A percentile compares a stretch with the other conserved stretches of the same genome.
These are phyloP conservation scores for Epichloe hybrida DNA, from an alignment of 2,329 filamentous ascomycete genomes.

Conservation along the genomic window DNA sequence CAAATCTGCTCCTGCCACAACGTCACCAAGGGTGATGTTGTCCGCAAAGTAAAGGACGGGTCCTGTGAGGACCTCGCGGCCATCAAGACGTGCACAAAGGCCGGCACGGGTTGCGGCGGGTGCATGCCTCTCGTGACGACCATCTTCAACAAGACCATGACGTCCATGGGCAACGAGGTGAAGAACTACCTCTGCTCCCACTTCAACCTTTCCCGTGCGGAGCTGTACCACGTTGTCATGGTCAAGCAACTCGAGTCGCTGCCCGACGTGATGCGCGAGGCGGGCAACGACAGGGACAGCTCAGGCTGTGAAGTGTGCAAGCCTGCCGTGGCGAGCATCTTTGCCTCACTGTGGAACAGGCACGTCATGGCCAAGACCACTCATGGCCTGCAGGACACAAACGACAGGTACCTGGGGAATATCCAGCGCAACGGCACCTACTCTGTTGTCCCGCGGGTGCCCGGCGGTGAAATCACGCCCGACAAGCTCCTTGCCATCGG, in stretches of 20 bases:
- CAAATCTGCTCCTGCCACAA: conserved; percentile 93
- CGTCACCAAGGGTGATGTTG: conserved; percentile 72
- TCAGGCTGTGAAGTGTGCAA: conserved; percentile 81
- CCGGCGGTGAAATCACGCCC: conserved; percentile 76
- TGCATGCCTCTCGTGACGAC: conserved; percentile 80
- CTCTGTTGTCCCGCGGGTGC: conserved; percentile 71
- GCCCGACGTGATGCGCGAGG: conserved; percentile 62
- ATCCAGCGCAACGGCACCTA: conserved; percentile 88
- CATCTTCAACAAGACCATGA: conserved; percentile 85
- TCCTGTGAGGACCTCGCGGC: conserved; percentile 70
- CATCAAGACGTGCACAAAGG: conserved; percentile 82
- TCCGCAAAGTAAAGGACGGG: conserved; percentile 58
- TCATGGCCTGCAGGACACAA: conserved; percentile 77
- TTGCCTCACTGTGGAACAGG: conserved; percentile 70
- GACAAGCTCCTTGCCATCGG: conserved; percentile 77
- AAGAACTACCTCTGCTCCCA: conserved; percentile 78
- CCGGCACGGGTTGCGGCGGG: conserved; percentile 79
- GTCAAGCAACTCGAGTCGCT: conserved; percentile 66
- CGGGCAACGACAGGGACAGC: conserved; percentile 57
- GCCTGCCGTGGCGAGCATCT: conserved; percentile 66
- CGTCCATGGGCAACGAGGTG: conserved; percentile 72
- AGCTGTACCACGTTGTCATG: conserved; percentile 81
- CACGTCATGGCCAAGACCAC: conserved; percentile 61
- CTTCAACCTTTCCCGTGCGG: conserved; percentile 70
- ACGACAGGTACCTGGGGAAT: conserved; percentile 77